Evolutionary conservation across 169 alveolate genomes (phyloP), one percentile per base, ranked within the genome.

Genomic region (Perkinsus chesapeaki): DNA sequence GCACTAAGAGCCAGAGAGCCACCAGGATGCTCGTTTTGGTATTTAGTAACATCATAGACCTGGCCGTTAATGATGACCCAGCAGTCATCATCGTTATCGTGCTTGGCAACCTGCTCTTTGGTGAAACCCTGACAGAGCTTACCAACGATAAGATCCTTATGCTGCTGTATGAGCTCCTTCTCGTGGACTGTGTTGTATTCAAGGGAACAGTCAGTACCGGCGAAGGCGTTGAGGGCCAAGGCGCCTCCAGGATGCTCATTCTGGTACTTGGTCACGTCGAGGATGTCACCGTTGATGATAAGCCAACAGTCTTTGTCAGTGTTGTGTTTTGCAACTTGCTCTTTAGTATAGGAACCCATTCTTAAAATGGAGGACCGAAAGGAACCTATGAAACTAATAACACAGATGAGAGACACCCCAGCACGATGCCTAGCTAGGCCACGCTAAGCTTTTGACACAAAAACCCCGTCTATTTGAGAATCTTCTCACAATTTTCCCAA

Each of bases 171-270:
- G 37, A 91, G n/a, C 39, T 38, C 73, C 82, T 39, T 39, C 39
- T 91, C 47, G 73, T 91, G 92, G 39, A 91, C 27, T 39, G 92
- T 72, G 73, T 39, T 39, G 34, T 39, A 91, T 72, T 91, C 39
- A 20, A 39, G 23, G 39, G 92, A 27, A 38, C 39, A n/a, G 39
- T 91, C 92, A 7, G 19, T 91, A 12, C 92, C 92, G 31, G 92
- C 92, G 19, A 39, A n/a, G 39, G 38, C 39, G 39, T 7, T 3
- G 34, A 91, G 73, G n/a, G 47, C 92, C 19, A 39, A 48, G 23
- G 19, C 94, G 34, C 98, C 98, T 31, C 97, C 98, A n/a, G 98
- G 97, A 91, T 96, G 98, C 82, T 93, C 93, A 34, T 91, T 19
- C 92, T 95, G 39, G 94, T 94, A 96, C 39, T 73, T 91, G 39